phyloP scores from a whole-genome alignment of 176 grass and related monocot genomes.

The Carex scoparia region DNA sequence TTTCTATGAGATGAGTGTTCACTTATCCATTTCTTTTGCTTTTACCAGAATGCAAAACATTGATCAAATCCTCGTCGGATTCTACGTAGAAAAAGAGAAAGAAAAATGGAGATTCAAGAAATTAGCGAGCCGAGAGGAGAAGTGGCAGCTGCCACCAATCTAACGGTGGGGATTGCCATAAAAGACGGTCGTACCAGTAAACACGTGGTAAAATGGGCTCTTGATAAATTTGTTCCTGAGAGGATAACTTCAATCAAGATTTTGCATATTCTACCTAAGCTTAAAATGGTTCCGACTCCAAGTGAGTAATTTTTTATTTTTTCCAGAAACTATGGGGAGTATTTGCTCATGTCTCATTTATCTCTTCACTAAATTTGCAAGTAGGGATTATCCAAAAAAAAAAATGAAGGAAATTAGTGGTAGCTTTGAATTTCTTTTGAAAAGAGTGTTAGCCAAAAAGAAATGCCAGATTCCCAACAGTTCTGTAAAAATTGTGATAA shows the following conservation, averaged over 20 bases:
- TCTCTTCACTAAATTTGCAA: neutral
- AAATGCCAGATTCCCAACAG: neutral
- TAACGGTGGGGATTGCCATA: constrained; percentile 60
- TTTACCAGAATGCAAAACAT: constrained; percentile 1
- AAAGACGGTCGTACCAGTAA: constrained; percentile 53
- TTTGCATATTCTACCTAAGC: constrained; percentile 48
- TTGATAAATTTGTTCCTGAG: constrained; percentile 74
- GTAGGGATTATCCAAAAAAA: neutral
- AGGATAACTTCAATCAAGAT: constrained; percentile 60
- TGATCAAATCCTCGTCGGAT: constrained; percentile 10
- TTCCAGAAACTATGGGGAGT: neutral
- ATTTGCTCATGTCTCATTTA: neutral
- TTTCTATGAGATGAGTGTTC: neutral
- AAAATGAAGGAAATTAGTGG: neutral
- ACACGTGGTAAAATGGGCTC: constrained; percentile 77
- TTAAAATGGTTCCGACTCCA: constrained; percentile 81
- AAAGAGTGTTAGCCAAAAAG: neutral
- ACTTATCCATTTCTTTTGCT: neutral
- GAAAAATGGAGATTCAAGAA: constrained; percentile 63
- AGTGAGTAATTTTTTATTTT: constrained; percentile 34
- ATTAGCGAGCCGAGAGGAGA: neutral
- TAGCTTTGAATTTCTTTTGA: neutral
- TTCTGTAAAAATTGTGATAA: neutral
- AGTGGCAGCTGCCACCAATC: constrained; percentile 14
- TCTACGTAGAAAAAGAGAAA: neutral